phyloP scores from a whole-genome alignment of 1,284 basidiomycete genomes.

The Tylopilus sp. region DNA sequence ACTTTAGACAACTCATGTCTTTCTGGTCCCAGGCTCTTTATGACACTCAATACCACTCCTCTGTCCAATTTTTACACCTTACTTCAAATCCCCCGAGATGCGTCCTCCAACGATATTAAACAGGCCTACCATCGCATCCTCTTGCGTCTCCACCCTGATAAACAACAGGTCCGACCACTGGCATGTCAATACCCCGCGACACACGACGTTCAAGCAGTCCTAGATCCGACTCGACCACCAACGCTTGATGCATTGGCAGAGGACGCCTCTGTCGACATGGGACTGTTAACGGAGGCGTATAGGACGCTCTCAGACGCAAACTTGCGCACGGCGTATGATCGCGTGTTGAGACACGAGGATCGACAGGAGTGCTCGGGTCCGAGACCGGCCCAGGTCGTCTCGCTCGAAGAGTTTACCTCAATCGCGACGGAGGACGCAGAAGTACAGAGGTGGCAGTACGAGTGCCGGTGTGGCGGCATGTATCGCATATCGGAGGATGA shows the following conservation, averaged over 20 bases:
- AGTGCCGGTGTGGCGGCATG: conserved; percentile 76
- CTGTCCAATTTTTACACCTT: conserved; percentile 59
- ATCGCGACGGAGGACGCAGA: not conserved
- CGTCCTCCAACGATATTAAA: conserved; percentile 67
- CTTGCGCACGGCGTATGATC: conserved; percentile 63
- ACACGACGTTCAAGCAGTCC: not conserved
- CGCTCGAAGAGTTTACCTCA: conserved; percentile 74
- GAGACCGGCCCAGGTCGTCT: conserved; percentile 80
- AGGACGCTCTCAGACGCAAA: conserved; percentile 55
- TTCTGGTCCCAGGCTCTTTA: too few relatives aligned
- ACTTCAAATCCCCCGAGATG: conserved; percentile 54
- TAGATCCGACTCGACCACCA: not conserved
- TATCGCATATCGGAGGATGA: conserved; percentile 68
- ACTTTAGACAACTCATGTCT: too few relatives aligned
- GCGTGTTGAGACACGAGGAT: conserved; percentile 17
- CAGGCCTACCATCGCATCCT: conserved; percentile 76
- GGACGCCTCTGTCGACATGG: conserved; percentile 51
- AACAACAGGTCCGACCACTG: conserved; percentile 45
- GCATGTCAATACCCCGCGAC: too few relatives aligned
- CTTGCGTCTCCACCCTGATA: conserved; percentile 77
- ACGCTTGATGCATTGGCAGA: not conserved
- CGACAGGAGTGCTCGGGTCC: conserved; percentile 46
- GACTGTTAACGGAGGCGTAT: conserved; percentile 72
- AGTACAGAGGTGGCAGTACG: conserved; percentile 59
- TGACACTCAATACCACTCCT: not conserved